Conservation (phyloP, 2,329 filamentous ascomycete genomes). For the Macrophomina phaseolina region DNA sequence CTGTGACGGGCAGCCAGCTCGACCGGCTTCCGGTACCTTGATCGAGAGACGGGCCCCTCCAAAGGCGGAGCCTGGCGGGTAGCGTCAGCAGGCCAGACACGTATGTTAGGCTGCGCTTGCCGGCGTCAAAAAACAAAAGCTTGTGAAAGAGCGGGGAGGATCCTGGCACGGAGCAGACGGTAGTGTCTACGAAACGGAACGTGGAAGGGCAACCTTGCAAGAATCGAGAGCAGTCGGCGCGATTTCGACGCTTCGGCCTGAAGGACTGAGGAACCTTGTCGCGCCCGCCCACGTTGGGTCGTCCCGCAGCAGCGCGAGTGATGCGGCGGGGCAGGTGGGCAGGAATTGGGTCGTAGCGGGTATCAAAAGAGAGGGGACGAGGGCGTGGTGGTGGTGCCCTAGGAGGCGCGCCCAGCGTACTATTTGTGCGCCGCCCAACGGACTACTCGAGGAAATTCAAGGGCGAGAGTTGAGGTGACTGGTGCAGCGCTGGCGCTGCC, state of each 20-base stretch:
- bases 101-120: slow-evolving; percentile 34
- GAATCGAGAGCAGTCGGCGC: slow-evolving; percentile 25
- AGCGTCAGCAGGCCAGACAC: slow-evolving; percentile 38
- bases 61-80: slow-evolving; percentile 41
- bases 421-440: slow-evolving; percentile 20
- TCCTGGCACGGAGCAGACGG: slow-evolving; percentile 36
- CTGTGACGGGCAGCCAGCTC: slow-evolving; percentile 43
- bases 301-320: slow-evolving; percentile 16
- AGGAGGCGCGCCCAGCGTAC: slow-evolving; percentile 15
- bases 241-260: slow-evolving; percentile 26
- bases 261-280: slow-evolving; percentile 26
- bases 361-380: slow-evolving; percentile 23
- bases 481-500: slow-evolving; percentile 15
- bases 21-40: slow-evolving; percentile 29
- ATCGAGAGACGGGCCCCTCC: slow-evolving; percentile 38
- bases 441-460: slow-evolving; percentile 24
- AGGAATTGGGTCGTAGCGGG: slow-evolving; percentile 5
- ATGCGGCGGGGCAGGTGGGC: slow-evolving; percentile 7
- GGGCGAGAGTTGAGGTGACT: slow-evolving; percentile 24
- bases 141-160: slow-evolving; percentile 44
- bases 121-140: slow-evolving; percentile 35
- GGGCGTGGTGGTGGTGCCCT: slow-evolving; percentile 13
- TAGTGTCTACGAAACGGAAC: slow-evolving; percentile 35
- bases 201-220: slow-evolving; percentile 28
- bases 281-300: slow-evolving; percentile 27